Evolutionary conservation across 176 grass and related monocot species (phyloP).

Genomic region (Zoysia japonica): DNA sequence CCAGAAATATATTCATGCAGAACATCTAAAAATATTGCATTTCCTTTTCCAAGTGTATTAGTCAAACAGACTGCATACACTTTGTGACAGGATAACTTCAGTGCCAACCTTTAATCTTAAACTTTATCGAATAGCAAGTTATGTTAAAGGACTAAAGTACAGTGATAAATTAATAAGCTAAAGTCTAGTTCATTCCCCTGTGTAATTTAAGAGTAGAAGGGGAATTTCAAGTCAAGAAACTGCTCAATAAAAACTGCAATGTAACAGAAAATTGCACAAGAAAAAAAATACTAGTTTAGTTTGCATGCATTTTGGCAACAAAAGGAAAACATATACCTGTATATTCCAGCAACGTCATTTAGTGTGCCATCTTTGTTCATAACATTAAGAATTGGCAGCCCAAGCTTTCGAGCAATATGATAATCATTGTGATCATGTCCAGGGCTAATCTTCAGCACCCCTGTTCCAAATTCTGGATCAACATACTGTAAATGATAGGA

Average conservation of each 20-base stretch:
- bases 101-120: not conserved
- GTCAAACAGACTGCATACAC: conserved; percentile 16
- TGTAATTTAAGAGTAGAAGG: conserved; percentile 10
- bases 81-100: conserved; percentile 1
- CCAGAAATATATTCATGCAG: conserved; percentile 25
- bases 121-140: conserved; percentile 22
- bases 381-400: conserved; percentile 90
- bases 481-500: conserved; percentile 76
- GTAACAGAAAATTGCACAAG: conserved; percentile 17
- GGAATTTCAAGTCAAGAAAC: not conserved
- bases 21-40: conserved; percentile 15
- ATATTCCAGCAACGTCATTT: conserved; percentile 93
- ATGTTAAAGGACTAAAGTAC: not conserved
- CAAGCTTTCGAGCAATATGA: conserved; percentile 98
- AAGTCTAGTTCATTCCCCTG: not conserved
- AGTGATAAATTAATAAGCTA: not conserved
- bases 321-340: conserved; percentile 63
- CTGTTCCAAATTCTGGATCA: conserved; percentile 99
- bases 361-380: conserved; percentile 99
- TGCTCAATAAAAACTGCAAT: not conserved
- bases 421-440: conserved; percentile 99
- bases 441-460: conserved; percentile 96
- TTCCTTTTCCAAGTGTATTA: not conserved
- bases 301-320: conserved; percentile 19
- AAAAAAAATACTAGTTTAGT: conserved; percentile 12